These are phyloP conservation scores for Fraxinus excelsior DNA, from an alignment of 257 asterid species.

Conservation along the genomic window DNA sequence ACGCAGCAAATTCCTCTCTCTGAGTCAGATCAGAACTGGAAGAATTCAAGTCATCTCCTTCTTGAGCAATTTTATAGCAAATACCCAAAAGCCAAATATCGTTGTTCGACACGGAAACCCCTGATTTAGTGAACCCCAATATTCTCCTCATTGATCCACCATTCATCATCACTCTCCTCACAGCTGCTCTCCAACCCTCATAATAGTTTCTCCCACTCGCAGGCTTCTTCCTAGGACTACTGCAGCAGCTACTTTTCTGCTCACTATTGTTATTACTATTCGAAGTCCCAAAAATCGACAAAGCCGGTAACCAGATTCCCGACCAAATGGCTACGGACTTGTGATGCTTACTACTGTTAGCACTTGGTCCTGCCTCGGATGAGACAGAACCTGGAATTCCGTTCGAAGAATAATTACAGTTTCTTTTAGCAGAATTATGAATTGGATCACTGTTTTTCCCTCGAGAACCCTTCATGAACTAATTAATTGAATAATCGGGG, in stretches of 20 bases:
- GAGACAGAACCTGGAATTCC: conserved; percentile 55
- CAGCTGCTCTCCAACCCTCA: conserved; percentile 67
- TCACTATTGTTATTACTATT: conserved; percentile 30
- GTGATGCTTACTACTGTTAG: conserved; percentile 33
- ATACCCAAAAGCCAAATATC: conserved; percentile 93
- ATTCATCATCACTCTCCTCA: conserved; percentile 71
- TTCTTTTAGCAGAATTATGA: conserved; percentile 27
- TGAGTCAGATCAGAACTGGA: conserved; percentile 60
- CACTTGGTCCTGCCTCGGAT: conserved; percentile 51
- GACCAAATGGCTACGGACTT: conserved; percentile 39
- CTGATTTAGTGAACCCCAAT: conserved; percentile 57
- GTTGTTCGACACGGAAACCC: conserved; percentile 54
- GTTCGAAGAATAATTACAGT: conserved; percentile 13
- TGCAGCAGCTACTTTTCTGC: conserved; percentile 23
- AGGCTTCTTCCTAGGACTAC: conserved; percentile 34
- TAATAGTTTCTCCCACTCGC: conserved; percentile 45
- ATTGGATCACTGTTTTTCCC: conserved; percentile 36
- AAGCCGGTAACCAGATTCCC: conserved; percentile 41
- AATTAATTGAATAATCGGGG: conserved; percentile 26
- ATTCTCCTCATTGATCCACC: conserved; percentile 89
- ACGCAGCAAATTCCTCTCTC: conserved; percentile 81
- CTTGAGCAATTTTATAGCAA: conserved; percentile 70
- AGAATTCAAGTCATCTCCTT: conserved; percentile 55
- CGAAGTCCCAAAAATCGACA: conserved; percentile 34
- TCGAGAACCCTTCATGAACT: conserved; percentile 54